A percentile compares a stretch with the other conserved stretches of the same genome.
Conservation (phyloP, 768 basidiomycete genomes). For the Lepiota brunneoincarnata region DNA sequence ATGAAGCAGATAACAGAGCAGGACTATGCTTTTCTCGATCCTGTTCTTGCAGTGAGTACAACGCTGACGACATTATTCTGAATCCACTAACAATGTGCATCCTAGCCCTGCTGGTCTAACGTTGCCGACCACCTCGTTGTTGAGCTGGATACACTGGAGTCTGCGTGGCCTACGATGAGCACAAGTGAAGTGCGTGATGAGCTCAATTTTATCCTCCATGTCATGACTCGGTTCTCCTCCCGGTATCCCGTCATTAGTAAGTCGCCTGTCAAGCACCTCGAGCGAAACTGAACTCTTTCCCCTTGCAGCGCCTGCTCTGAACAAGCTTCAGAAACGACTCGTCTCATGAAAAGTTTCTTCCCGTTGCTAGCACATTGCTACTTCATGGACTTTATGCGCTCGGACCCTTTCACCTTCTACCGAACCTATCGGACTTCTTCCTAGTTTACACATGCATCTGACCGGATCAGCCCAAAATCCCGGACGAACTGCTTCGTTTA, state of each 20-base stretch:
- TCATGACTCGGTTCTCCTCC: conserved; percentile 58
- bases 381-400: conserved; percentile 17
- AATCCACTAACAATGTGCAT: conserved; percentile 3
- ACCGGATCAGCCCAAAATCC: background rate
- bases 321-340: conserved; percentile 42
- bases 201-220: conserved; percentile 57
- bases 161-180: conserved; percentile 61
- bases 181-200: conserved; percentile 60
- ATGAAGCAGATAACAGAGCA: conserved; percentile 60
- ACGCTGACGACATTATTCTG: conserved; percentile 6
- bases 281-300: background rate
- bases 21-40: conserved; percentile 74
- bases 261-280: conserved; percentile 11
- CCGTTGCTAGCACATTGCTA: background rate
- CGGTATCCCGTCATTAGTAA: conserved; percentile 58
- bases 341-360: conserved; percentile 19
- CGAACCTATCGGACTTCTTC: conserved; percentile 4
- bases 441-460: background rate
- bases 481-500: background rate
- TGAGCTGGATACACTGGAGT: conserved; percentile 61
- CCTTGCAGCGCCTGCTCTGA: conserved; percentile 32
- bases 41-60: conserved; percentile 64
- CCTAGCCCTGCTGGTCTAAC: conserved; percentile 69
- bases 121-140: conserved; percentile 65
- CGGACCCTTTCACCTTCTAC: conserved; percentile 8